These are phyloP conservation scores for Raphanus raphanistrum DNA, from an alignment of 345 rosid genomes.

Conservation along the genomic window DNA sequence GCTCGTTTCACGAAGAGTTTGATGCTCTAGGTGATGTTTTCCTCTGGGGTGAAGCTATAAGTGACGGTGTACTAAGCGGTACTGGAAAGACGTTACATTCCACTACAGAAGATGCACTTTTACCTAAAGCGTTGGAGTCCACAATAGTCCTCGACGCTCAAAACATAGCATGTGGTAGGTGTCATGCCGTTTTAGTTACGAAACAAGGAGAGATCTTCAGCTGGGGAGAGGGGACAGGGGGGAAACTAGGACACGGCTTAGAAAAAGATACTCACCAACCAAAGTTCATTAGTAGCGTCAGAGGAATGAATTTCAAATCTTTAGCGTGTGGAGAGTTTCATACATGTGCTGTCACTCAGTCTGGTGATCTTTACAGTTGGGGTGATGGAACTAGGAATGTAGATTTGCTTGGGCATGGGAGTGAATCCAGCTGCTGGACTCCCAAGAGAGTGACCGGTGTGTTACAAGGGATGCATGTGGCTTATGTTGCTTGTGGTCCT, in stretches of 20 bases:
- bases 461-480: conserved; percentile 58
- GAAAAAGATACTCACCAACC: conserved; percentile 58
- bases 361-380: conserved; percentile 91
- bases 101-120: conserved; percentile 52
- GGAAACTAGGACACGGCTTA: conserved; percentile 87
- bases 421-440: conserved; percentile 73
- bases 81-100: conserved; percentile 39
- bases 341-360: conserved; percentile 71
- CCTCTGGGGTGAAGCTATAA: conserved; percentile 86
- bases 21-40: conserved; percentile 87
- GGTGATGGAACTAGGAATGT: conserved; percentile 71
- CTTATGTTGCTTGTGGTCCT: conserved; percentile 72
- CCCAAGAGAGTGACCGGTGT: conserved; percentile 66
- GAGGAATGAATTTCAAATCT: conserved; percentile 61
- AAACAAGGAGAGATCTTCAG: conserved; percentile 84
- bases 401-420: conserved; percentile 83
- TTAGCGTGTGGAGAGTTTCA: conserved; percentile 90
- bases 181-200: conserved; percentile 80
- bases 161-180: conserved; percentile 76
- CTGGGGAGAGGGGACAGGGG: conserved; percentile 89
- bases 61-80: conserved; percentile 61
- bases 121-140: conserved; percentile 79
- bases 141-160: conserved; percentile 68
- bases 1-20: conserved; percentile 72
- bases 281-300: conserved; percentile 59